Percentiles rank a stretch among this genome's conserved stretches.
These are phyloP conservation scores for Mycena epipterygia DNA, from an alignment of 768 basidiomycete genomes.

Conservation along the genomic window DNA sequence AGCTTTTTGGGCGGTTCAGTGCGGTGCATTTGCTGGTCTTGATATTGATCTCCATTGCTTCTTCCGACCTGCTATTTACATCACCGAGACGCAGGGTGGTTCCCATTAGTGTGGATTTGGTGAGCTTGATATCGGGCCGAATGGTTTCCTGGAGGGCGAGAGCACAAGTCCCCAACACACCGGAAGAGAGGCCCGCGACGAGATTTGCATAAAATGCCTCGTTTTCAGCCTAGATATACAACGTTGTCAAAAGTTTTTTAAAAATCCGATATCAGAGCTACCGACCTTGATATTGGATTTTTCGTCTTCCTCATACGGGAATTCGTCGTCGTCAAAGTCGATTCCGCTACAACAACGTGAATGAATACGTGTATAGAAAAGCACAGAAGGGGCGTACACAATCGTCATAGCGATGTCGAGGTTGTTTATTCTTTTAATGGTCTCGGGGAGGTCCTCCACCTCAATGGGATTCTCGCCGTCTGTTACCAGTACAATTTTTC, in stretches of 20 bases:
- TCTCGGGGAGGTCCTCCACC: conserved; percentile 79
- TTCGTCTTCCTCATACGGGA: conserved; percentile 71
- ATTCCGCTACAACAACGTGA: conserved; percentile 71
- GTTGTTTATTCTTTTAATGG: conserved; percentile 73
- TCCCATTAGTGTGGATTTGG: conserved; percentile 75
- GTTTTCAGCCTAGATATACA: conserved; percentile 69
- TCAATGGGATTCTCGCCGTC: conserved; percentile 86
- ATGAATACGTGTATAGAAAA: not conserved
- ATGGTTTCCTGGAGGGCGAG: conserved; percentile 73
- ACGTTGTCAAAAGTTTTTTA: conserved; percentile 2
- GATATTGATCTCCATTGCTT: conserved; percentile 81
- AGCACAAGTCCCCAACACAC: conserved; percentile 74
- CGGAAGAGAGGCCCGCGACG: conserved; percentile 55
- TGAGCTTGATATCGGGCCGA: conserved; percentile 73
- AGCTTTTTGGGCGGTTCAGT: conserved; percentile 73
- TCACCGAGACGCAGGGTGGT: conserved; percentile 87
- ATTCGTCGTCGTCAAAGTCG: conserved; percentile 86
- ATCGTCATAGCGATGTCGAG: conserved; percentile 73
- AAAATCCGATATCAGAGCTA: not conserved
- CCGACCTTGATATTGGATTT: conserved; percentile 83
- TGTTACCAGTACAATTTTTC: conserved; percentile 87
- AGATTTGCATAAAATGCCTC: conserved; percentile 79
- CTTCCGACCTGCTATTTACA: conserved; percentile 70
- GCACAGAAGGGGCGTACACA: conserved; percentile 64
- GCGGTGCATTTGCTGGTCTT: conserved; percentile 88